phyloP scores from a whole-genome alignment of 352 stramenopile genomes.

The Globisporangium perplexum region DNA sequence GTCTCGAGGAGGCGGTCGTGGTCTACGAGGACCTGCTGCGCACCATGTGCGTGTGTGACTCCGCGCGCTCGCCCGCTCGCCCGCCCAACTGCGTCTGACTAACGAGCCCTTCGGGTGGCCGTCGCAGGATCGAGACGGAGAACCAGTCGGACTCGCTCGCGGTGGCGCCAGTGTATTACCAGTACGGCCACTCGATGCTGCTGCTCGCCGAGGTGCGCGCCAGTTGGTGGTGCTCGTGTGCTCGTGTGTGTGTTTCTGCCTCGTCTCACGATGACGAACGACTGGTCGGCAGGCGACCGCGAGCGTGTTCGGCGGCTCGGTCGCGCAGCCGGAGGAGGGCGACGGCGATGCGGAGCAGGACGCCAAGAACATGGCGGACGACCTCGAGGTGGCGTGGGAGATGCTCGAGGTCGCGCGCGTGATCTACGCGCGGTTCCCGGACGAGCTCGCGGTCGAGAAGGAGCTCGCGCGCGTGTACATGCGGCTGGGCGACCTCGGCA shows the following conservation, averaged over 20 bases:
- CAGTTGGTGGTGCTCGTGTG: not conserved
- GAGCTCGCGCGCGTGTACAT: constrained; percentile 80
- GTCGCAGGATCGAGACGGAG: constrained; percentile 54
- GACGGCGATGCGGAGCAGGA: constrained; percentile 50
- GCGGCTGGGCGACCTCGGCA: constrained; percentile 67
- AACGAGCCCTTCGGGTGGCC: too few species aligned
- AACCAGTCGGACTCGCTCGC: constrained; percentile 58
- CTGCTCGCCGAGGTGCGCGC: constrained; percentile 45
- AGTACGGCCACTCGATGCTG: constrained; percentile 79
- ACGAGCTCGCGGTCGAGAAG: constrained; percentile 63
- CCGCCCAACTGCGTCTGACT: too few species aligned
- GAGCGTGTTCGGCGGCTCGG: constrained; percentile 47
- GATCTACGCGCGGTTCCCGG: constrained; percentile 69
- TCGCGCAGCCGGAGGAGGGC: constrained; percentile 15
- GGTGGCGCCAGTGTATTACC: constrained; percentile 72
- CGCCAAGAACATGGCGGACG: constrained; percentile 43
- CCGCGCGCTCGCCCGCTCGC: too few species aligned
- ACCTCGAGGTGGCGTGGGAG: constrained; percentile 83
- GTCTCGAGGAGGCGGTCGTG: constrained; percentile 73
- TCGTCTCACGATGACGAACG: too few species aligned
- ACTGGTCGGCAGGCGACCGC: constrained; percentile 42
- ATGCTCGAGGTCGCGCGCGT: constrained; percentile 82
- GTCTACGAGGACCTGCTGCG: constrained; percentile 72
- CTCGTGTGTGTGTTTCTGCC: too few species aligned
- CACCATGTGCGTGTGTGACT: constrained; percentile 40